These are phyloP conservation scores for Termitomyces sp. DNA, from an alignment of 768 basidiomycete species.

Conservation along the genomic window DNA sequence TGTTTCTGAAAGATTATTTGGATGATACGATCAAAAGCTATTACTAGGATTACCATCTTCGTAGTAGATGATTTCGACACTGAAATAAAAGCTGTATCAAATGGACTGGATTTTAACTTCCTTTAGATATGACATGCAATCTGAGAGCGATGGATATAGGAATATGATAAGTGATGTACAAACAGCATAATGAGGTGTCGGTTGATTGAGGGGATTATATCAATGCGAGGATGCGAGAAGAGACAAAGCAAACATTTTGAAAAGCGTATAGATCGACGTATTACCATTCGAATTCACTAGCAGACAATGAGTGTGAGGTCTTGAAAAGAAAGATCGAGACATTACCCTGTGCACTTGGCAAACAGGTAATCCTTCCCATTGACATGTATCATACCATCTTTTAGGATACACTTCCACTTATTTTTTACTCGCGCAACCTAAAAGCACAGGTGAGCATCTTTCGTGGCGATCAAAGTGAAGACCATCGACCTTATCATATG, in stretches of 20 bases:
- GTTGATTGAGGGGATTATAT: conserved; percentile 5
- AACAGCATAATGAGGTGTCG: conserved; percentile 10
- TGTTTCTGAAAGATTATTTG: not conserved
- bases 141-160: conserved; percentile 17
- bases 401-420: conserved; percentile 98
- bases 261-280: conserved; percentile 4
- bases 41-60: not conserved
- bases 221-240: not conserved
- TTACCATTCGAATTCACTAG: conserved; percentile 45
- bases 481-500: conserved; percentile 87
- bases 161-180: conserved; percentile 19
- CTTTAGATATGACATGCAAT: conserved; percentile 19
- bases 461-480: not conserved
- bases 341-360: conserved; percentile 91
- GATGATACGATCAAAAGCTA: not conserved
- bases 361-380: conserved; percentile 98
- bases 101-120: conserved; percentile 3
- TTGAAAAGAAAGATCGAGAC: not conserved
- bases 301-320: not conserved
- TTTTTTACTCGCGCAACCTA: conserved; percentile 99
- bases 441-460: conserved; percentile 1
- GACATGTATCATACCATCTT: conserved; percentile 96
- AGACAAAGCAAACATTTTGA: conserved; percentile 4
- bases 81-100: too few relatives aligned
- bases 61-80: too few relatives aligned